A percentile compares a stretch with the other conserved stretches of the same genome.
These are phyloP conservation scores for Fomitopsis serialis DNA, from an alignment of 768 basidiomycete genomes.

Conservation along the genomic window DNA sequence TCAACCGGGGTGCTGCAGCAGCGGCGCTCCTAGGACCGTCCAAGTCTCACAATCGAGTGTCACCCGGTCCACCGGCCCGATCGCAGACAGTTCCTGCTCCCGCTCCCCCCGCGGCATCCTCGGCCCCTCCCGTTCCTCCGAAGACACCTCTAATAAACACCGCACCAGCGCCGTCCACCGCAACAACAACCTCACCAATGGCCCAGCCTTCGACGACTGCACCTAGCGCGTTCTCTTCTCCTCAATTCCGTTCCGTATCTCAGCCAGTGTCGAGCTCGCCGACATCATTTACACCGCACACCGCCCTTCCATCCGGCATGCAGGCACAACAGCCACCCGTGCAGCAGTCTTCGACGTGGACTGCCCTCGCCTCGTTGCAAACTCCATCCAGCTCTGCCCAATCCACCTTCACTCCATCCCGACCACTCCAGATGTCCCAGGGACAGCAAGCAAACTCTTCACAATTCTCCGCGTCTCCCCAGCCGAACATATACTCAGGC, in stretches of 20 bases:
- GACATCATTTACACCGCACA: not conserved
- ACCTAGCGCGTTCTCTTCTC: not conserved
- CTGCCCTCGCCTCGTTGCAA: conserved; percentile 21
- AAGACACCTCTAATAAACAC: conserved; percentile 1
- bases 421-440: conserved; percentile 2
- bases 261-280: conserved; percentile 25
- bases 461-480: conserved; percentile 1
- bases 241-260: conserved; percentile 26
- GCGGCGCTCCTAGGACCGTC: conserved; percentile 26
- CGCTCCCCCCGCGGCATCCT: conserved; percentile 1
- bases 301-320: no score
- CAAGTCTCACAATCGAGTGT: conserved; percentile 17
- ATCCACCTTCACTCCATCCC: conserved; percentile 17
- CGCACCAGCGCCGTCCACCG: conserved; percentile 8
- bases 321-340: conserved; percentile 6
- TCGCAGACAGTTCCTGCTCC: conserved; percentile 19
- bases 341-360: conserved; percentile 13
- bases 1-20: conserved; percentile 30
- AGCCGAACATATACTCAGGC: conserved; percentile 13
- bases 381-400: conserved; percentile 12
- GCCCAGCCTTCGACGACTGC: conserved; percentile 10
- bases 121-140: conserved; percentile 1
- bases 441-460: conserved; percentile 12
- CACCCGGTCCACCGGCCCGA: conserved; percentile 11
- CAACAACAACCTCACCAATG: conserved; percentile 13